Evolutionary conservation across 1,139 yeast genomes (phyloP), one percentile per base, ranked within the genome.

Genomic region (Magnusiomyces magnusii): DNA sequence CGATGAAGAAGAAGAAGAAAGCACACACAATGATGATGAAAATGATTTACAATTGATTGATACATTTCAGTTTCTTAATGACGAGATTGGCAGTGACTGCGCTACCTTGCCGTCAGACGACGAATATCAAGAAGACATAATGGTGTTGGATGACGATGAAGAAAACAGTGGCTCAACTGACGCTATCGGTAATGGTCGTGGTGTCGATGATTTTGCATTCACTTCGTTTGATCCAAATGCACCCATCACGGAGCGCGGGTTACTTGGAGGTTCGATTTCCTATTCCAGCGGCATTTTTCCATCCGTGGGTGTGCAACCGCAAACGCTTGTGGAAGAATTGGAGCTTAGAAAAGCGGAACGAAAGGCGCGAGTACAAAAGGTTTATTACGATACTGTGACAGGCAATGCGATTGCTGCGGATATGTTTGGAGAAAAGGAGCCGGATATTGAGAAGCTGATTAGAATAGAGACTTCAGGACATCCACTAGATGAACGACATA

Each of bases 341-440:
- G 76, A 73, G 61, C 64, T 73, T 58, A 69, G 76, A 39, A 73
- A 73, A 58, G 69, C 71, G n/a, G 74, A 72, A 34, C 62, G 68
- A 21, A 62, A 60, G 51, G 65, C 69, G 1, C 71, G 72, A 56
- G 63, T 63, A 31, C 64, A 65, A 51, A 63, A 64, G 24, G 65
- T 71, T 21, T 53, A 62, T 24, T 62, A 67, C 27, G 73, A 71
- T 34, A 65, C 66, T 13, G 62, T 59, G n/a, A 57, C 58, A n/a
- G 62, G 65, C 31, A 57, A 63, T 34, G 64, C 61, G 10, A 54
- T 58, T 56, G 62, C 60, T n/a, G 57, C 57, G 19, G 59, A 56
- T 44, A 58, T 60, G 36, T 41, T 42, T 41, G 60, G 57, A 10
- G 41, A 55, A 19, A 49, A 57, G 1, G 63, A 61, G 34, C 60